phyloP scores from a whole-genome alignment of 2,329 filamentous ascomycete species.

The Eutypella sp. region DNA sequence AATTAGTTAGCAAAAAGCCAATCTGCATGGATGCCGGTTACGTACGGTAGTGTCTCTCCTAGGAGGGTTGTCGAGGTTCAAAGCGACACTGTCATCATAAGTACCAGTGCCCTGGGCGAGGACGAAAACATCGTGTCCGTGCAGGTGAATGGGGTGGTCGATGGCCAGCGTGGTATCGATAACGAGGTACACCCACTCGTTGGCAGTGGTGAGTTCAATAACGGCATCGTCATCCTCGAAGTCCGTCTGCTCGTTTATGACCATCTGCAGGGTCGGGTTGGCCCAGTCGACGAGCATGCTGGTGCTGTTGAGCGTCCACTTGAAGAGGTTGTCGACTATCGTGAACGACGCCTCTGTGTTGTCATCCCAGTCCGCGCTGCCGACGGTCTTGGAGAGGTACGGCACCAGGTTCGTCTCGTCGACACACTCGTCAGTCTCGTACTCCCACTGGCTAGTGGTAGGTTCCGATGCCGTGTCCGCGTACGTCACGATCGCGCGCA shows the following conservation, averaged over 20 bases:
- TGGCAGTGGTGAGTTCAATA: slow-evolving; percentile 17
- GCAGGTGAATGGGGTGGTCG: slow-evolving; percentile 33
- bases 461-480: slow-evolving; percentile 17
- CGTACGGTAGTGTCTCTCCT: slow-evolving; percentile 39
- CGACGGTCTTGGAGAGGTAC: slow-evolving; percentile 28
- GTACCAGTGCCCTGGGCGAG: slow-evolving; percentile 27
- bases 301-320: slow-evolving; percentile 45
- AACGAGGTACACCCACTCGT: slow-evolving; percentile 30
- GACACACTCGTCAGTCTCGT: slow-evolving; percentile 22
- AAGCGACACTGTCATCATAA: slow-evolving; percentile 23
- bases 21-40: background rate
- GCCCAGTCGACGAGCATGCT: slow-evolving; percentile 42
- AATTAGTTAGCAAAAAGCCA: background rate
- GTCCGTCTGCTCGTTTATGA: slow-evolving; percentile 18
- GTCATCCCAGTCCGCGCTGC: slow-evolving; percentile 16
- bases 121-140: slow-evolving; percentile 39
- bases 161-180: slow-evolving; percentile 24
- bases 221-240: slow-evolving; percentile 26
- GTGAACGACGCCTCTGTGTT: slow-evolving; percentile 21
- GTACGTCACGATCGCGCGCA: slow-evolving; percentile 45
- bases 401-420: slow-evolving; percentile 33
- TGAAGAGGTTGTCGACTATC: slow-evolving; percentile 31
- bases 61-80: slow-evolving; percentile 38
- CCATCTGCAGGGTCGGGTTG: slow-evolving; percentile 37
- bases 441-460: slow-evolving; percentile 12